phyloP scores from a whole-genome alignment of 2,329 filamentous ascomycete species.

The Botrytis fragariae region DNA sequence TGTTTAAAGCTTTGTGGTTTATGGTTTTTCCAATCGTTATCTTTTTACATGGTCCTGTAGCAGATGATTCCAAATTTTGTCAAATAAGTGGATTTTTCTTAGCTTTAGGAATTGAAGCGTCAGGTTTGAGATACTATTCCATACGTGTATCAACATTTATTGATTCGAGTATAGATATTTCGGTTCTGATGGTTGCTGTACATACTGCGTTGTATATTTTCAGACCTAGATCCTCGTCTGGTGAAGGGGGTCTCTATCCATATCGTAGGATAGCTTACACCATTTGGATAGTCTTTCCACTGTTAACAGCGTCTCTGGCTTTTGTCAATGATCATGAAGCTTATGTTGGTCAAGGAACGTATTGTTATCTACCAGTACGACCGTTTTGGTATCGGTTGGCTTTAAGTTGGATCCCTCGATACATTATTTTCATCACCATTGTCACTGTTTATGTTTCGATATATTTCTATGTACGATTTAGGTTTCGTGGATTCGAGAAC shows the following conservation, averaged over 20 bases:
- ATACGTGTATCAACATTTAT: background rate
- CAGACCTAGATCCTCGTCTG: constrained; percentile 47
- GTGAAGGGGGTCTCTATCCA: constrained; percentile 65
- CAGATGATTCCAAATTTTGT: constrained; percentile 56
- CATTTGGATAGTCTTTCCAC: constrained; percentile 56
- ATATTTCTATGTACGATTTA: constrained; percentile 62
- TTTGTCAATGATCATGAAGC: constrained; percentile 55
- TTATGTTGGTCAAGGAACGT: constrained; percentile 63
- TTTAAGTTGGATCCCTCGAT: constrained; percentile 71
- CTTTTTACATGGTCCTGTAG: constrained; percentile 51
- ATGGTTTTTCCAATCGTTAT: constrained; percentile 62
- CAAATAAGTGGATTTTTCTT: constrained; percentile 68
- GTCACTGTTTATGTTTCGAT: constrained; percentile 64
- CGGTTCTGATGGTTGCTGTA: constrained; percentile 69
- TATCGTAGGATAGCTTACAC: constrained; percentile 60
- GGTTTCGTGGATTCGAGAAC: constrained; percentile 35
- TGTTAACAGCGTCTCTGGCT: constrained; percentile 59
- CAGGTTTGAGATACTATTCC: constrained; percentile 43
- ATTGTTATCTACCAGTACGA: constrained; percentile 66
- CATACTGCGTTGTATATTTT: constrained; percentile 74
- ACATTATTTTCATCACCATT: constrained; percentile 64
- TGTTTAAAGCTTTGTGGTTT: constrained; percentile 68
- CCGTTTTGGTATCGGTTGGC: constrained; percentile 68
- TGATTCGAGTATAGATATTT: constrained; percentile 50
- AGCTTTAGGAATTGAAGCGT: constrained; percentile 63